phyloP scores from a whole-genome alignment of 441 rosid species.

The Omphalea diandra region DNA sequence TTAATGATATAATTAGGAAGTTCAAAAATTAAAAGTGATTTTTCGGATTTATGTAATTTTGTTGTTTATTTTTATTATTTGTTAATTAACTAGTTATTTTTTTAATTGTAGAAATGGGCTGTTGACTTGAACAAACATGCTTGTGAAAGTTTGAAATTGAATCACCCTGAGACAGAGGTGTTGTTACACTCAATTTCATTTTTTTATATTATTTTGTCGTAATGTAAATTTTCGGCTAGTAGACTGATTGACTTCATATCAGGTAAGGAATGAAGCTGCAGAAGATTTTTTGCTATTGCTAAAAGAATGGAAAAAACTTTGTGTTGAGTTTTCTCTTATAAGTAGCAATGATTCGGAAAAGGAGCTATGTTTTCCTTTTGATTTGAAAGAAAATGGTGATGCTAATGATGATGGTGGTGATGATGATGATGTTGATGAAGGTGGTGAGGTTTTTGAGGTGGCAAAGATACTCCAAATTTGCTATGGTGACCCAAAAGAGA shows the following conservation, averaged over 20 bases:
- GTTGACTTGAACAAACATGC: conserved; percentile 63
- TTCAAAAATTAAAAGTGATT: background rate
- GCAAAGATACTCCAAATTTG: conserved; percentile 44
- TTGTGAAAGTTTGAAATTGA: conserved; percentile 51
- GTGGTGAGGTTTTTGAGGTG: conserved; percentile 53
- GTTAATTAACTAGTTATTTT: background rate
- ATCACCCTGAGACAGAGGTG: conserved; percentile 68
- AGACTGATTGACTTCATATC: background rate
- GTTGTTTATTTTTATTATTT: background rate
- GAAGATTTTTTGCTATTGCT: conserved; percentile 54
- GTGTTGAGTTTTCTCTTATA: conserved; percentile 42
- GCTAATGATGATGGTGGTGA: conserved; percentile 29
- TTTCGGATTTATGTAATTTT: background rate
- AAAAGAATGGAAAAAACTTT: conserved; percentile 61
- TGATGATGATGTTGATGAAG: conserved; percentile 25
- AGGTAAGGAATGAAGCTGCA: conserved; percentile 72
- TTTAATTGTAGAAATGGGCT: conserved; percentile 62
- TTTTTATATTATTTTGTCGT: background rate
- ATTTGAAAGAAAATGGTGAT: conserved; percentile 23
- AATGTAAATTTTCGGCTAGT: background rate
- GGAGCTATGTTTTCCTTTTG: conserved; percentile 19
- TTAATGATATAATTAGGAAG: too few species aligned
- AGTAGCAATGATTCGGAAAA: conserved; percentile 26
- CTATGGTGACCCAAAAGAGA: conserved; percentile 52
- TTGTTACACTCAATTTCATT: background rate